Conservation (phyloP, 2,329 filamentous ascomycete species). For the Trichophyton benhamiae region DNA sequence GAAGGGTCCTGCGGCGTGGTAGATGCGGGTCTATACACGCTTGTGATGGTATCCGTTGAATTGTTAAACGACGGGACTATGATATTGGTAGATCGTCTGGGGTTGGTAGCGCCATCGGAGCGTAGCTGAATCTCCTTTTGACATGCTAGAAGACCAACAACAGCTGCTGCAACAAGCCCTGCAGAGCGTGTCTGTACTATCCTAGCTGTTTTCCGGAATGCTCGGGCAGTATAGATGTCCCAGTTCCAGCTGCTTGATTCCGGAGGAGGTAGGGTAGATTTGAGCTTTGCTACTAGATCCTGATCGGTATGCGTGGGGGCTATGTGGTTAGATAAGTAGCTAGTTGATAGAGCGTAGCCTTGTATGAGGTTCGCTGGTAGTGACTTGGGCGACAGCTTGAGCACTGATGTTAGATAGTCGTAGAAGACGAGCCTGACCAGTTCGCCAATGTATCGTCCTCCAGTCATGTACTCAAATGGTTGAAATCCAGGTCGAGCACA, state of each 20-base stretch:
- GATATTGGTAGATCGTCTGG: slow-evolving; percentile 16
- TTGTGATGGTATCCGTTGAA: slow-evolving; percentile 17
- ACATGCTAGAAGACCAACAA: slow-evolving; percentile 55
- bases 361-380: slow-evolving; percentile 46
- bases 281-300: slow-evolving; percentile 35
- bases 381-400: slow-evolving; percentile 25
- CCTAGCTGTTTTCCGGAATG: slow-evolving; percentile 55
- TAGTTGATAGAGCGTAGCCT: slow-evolving; percentile 55
- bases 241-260: slow-evolving; percentile 45
- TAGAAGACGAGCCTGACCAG: slow-evolving; percentile 58
- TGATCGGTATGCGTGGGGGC: slow-evolving; percentile 41
- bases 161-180: slow-evolving; percentile 60
- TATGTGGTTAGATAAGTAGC: slow-evolving; percentile 58
- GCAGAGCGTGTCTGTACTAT: slow-evolving; percentile 61
- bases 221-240: slow-evolving; percentile 47
- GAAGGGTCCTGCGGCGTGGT: background rate
- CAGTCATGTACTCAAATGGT: slow-evolving; percentile 74
- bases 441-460: slow-evolving; percentile 65
- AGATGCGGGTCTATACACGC: slow-evolving; percentile 8
- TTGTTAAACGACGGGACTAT: slow-evolving; percentile 13
- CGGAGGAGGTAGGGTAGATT: slow-evolving; percentile 43
- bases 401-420: slow-evolving; percentile 46
- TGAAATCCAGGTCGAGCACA: slow-evolving; percentile 65
- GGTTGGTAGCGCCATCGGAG: slow-evolving; percentile 28
- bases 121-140: slow-evolving; percentile 51